A percentile compares a stretch with the other conserved stretches of the same genome.
These are phyloP conservation scores for Carex kokanica DNA, from an alignment of 176 grass and related monocot genomes.

Conservation along the genomic window DNA sequence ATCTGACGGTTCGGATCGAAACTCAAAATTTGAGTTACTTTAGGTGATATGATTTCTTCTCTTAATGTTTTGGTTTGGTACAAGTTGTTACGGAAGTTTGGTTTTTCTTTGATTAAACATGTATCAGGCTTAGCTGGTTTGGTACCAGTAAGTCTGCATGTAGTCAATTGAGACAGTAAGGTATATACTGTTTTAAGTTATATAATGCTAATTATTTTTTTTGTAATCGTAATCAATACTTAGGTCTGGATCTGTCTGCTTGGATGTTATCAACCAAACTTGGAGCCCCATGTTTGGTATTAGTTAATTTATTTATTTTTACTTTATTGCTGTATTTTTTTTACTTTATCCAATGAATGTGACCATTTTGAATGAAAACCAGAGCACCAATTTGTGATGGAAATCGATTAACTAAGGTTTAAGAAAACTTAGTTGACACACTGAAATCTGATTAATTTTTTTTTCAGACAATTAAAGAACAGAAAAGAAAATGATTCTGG, in stretches of 20 bases:
- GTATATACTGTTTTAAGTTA: background rate
- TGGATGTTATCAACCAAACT: conserved; percentile 62
- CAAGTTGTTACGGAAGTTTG: background rate
- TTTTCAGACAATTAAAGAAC: background rate
- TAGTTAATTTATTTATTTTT: background rate
- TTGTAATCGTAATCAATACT: background rate
- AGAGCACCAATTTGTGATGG: background rate
- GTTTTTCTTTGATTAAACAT: background rate
- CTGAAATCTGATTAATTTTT: background rate
- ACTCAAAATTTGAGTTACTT: too few relatives aligned
- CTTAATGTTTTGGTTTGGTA: background rate
- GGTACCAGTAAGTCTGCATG: background rate
- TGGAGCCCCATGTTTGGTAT: conserved; percentile 69
- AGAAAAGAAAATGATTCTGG: background rate
- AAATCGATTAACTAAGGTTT: background rate
- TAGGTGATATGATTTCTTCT: too few relatives aligned
- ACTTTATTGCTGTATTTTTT: background rate
- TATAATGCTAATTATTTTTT: background rate
- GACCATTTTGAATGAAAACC: background rate
- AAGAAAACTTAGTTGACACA: background rate
- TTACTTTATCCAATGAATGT: background rate
- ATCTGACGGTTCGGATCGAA: too few relatives aligned
- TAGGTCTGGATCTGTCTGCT: conserved; percentile 48
- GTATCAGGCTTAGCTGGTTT: background rate
- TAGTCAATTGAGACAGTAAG: background rate